Evolutionary conservation across 306 rosid genomes (phyloP).

Genomic region (Geum urbanum): DNA sequence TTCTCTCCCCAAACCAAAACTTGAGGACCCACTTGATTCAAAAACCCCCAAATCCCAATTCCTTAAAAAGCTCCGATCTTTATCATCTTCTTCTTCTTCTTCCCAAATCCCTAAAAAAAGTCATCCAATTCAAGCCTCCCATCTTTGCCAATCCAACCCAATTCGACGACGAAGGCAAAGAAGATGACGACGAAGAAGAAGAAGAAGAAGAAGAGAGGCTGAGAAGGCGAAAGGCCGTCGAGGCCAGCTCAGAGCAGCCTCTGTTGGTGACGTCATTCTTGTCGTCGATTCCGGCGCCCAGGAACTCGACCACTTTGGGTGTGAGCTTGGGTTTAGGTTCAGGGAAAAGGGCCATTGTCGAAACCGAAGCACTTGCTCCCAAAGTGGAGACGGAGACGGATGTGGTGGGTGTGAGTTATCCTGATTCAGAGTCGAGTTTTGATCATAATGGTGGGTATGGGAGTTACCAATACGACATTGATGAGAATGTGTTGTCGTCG

Average conservation of each 20-base stretch:
- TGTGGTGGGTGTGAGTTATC: not conserved
- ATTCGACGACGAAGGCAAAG: conserved; percentile 36
- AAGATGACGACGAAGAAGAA: conserved; percentile 35
- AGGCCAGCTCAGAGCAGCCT: conserved; percentile 35
- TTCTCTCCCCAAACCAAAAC: conserved; percentile 53
- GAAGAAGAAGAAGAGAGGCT: conserved; percentile 38
- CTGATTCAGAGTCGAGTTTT: conserved; percentile 26
- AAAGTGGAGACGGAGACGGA: not conserved
- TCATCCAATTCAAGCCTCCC: conserved; percentile 78
- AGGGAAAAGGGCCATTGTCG: conserved; percentile 61
- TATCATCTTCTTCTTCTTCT: conserved; percentile 27
- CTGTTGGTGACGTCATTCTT: conserved; percentile 59
- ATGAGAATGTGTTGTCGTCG: conserved; percentile 19
- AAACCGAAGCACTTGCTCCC: conserved; percentile 32
- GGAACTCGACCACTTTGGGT: conserved; percentile 58
- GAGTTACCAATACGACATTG: conserved; percentile 34
- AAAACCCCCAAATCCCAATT: conserved; percentile 50
- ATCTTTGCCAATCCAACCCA: conserved; percentile 31
- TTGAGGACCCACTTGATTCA: conserved; percentile 1
- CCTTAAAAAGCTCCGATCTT: conserved; percentile 11
- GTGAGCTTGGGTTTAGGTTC: conserved; percentile 49
- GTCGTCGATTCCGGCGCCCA: conserved; percentile 78
- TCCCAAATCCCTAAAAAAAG: conserved; percentile 38
- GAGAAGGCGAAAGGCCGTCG: conserved; percentile 32
- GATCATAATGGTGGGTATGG: conserved; percentile 50